phyloP scores from a whole-genome alignment of 805 yeast genomes.

The Spathaspora gorwiae region DNA sequence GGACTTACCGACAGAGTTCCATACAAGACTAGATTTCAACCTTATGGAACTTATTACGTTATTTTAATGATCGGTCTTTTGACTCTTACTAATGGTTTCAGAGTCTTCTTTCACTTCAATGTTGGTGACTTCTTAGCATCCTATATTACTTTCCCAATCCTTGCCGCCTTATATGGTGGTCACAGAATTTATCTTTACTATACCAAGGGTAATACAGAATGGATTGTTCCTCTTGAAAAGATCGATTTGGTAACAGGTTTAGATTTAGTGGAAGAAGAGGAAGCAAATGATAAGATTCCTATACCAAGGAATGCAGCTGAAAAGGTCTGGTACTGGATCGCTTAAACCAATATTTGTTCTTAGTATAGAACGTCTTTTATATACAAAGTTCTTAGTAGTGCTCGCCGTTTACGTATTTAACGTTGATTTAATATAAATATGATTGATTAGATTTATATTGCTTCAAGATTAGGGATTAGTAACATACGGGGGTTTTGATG shows the following conservation, averaged over 20 bases:
- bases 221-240: slow-evolving; percentile 50
- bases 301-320: slow-evolving; percentile 38
- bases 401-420: not conserved
- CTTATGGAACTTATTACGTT: slow-evolving; percentile 54
- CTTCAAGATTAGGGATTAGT: too few relatives aligned
- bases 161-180: slow-evolving; percentile 49
- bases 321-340: slow-evolving; percentile 49
- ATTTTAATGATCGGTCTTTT: slow-evolving; percentile 47
- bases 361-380: not conserved
- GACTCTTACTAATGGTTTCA: slow-evolving; percentile 69
- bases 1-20: slow-evolving; percentile 53
- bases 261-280: slow-evolving; percentile 55
- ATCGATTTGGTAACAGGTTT: slow-evolving; percentile 60
- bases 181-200: slow-evolving; percentile 46
- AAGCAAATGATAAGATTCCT: slow-evolving; percentile 32
- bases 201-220: slow-evolving; percentile 21
- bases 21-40: slow-evolving; percentile 52
- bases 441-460: too few relatives aligned
- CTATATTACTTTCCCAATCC: slow-evolving; percentile 60
- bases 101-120: slow-evolving; percentile 56
- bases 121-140: slow-evolving; percentile 65
- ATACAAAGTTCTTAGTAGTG: not conserved
- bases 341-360: slow-evolving; percentile 14
- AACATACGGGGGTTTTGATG: too few relatives aligned
- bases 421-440: too few relatives aligned